Base-by-base conservation (phyloP, 73 alveolate genomes). In the Stentor roeselii region DNA sequence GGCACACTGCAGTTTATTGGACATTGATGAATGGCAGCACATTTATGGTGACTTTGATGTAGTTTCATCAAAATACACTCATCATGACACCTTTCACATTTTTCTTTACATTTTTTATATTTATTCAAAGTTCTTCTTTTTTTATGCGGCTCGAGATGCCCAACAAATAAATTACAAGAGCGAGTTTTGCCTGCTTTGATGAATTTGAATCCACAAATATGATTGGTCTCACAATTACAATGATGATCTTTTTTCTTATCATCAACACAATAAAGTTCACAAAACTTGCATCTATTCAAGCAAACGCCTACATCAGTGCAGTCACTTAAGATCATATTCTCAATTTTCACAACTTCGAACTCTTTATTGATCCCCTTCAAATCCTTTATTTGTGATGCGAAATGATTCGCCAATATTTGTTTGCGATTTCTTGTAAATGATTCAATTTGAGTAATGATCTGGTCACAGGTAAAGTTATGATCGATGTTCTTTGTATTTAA, bases 11-110 rank as follows among this genome's bases (percentile, higher is more conserved):
- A 61, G 27, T 11, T 14, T 35, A 11, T 35, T 6, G 60, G 21
- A 36, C 82, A 61, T n/a, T n/a, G 60, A 61, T 61, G 82, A 61
- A 35, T 30, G 14, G 82, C 42, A 11, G 42, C 42, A 35, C 37
- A 61, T 30, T 61, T 35, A 6, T 14, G 37, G 14, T 11, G 6
- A 36, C 6, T 61, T 61, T 30, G 82, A 36, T 14, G 6, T 36
- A 30, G 6, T 6, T 11, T 11, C 42, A 35, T 36, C 6, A 30
- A 14, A 30, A 11, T 35, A 14, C 42, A 14, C 21, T 6, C 82
- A 61, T 11, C 27, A 6, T 14, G 82, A 14, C 21, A 61, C 37
- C 21, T 36, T 30, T 6, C 82, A 61, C n/a, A 35, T 50, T n/a
- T 61, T 61, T 30, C 37, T 61, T 35, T 6, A 6, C 6, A 30